A percentile compares a stretch with the other conserved stretches of the same genome.
Conservation (phyloP, 805 yeast genomes). For the Kodamaea lidongshanica region DNA sequence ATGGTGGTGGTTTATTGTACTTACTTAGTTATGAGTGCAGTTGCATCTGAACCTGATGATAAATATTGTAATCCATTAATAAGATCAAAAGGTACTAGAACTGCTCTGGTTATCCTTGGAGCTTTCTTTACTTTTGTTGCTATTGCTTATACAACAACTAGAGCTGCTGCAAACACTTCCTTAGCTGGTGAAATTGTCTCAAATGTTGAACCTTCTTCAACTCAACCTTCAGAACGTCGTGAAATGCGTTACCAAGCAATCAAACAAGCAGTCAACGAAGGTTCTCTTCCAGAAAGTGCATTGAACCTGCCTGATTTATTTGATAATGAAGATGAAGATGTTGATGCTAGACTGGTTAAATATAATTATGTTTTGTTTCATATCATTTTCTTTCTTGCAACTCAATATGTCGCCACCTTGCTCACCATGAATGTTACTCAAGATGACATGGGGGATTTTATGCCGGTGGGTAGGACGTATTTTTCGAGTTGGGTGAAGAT, state of each 20-base stretch:
- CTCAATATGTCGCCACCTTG: constrained; percentile 93
- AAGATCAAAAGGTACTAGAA: constrained; percentile 84
- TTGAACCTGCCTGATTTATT: constrained; percentile 64
- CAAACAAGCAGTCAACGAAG: constrained; percentile 92
- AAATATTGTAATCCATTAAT: constrained; percentile 85
- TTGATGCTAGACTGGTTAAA: constrained; percentile 56
- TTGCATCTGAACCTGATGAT: constrained; percentile 95
- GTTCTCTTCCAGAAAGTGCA: constrained; percentile 90
- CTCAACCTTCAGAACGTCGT: constrained; percentile 45
- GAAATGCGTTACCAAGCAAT: constrained; percentile 84
- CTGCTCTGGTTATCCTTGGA: constrained; percentile 80
- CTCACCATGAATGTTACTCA: constrained; percentile 86
- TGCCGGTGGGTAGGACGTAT: constrained; percentile 95
- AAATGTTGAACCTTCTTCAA: constrained; percentile 37
- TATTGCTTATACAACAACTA: constrained; percentile 92
- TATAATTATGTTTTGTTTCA: constrained; percentile 88
- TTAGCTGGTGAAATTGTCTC: constrained; percentile 38
- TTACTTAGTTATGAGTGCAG: constrained; percentile 84
- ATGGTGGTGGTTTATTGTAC: constrained; percentile 95
- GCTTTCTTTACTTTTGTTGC: constrained; percentile 93
- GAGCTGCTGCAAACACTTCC: constrained; percentile 75
- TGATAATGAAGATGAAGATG: constrained; percentile 46
- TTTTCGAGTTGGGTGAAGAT: constrained; percentile 94
- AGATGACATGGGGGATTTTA: constrained; percentile 79
- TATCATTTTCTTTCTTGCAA: constrained; percentile 85